Evolutionary conservation across 108 stramenopile species (phyloP), one percentile per base, ranked within the genome.

Genomic region (Schizochytrium sp.): DNA sequence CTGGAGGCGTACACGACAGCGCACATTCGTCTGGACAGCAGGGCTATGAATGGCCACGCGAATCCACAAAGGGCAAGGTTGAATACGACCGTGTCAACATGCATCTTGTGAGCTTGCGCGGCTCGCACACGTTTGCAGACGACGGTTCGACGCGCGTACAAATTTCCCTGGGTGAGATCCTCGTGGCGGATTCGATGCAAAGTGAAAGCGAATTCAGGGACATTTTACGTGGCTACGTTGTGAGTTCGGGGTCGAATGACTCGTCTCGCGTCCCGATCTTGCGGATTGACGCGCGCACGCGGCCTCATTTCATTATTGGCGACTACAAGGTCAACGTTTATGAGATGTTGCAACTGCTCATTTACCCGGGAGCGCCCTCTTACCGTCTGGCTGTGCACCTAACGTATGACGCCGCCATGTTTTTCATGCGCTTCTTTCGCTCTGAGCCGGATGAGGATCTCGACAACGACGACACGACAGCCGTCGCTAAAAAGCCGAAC

Each of bases 261-360:
- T 53, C 48, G 23, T 47, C 48, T 12, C 45, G 51, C 51, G 51
- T 83, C 10, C 76, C 76, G 12, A n/a, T 83, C 23, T 23, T 83
- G 28, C 76, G 76, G 8, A 45, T 83, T 4, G 76, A 83, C 51
- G 76, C 76, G 28, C 19, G 51, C 45, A 83, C 76, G 28, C 45
- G 28, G 51, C 48, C 76, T 1, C 76, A 83, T 23, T 47, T 83
- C 4, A 83, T 83, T 23, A 18, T 83, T 6, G 76, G 45, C 19
- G 76, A 83, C 48, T 83, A 83, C 28, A 83, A 83, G 76, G 76
- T 83, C 19, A 83, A 83, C 76, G 76, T 83, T 6, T 83, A 83
- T 34, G 76, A 83, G 25, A 83, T 83, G 76, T 45, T 83, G 45
- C 76, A 83, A 4, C 14, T 83, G 0, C 76, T 83, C 76, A 53